Conservation (phyloP, 495 filamentous ascomycete species). For the Penicillium pulvis region DNA sequence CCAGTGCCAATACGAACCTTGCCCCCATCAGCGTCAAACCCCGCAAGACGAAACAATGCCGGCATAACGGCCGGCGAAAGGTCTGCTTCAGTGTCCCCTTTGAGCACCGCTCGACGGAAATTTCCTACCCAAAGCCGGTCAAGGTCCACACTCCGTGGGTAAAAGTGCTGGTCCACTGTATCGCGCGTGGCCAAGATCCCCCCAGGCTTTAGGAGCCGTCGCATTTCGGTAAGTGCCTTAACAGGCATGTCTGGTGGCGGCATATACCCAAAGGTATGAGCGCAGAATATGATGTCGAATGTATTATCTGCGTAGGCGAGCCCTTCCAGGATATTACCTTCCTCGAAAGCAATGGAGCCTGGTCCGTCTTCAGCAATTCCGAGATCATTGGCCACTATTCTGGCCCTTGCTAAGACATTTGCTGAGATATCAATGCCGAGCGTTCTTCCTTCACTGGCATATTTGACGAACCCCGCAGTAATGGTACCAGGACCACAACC, state of each 20-base stretch:
- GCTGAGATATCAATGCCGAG: background rate
- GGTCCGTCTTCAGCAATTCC: too few species aligned
- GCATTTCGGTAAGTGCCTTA: background rate
- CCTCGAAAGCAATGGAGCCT: background rate
- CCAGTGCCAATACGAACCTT: background rate
- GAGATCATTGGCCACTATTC: too few species aligned
- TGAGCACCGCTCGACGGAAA: background rate
- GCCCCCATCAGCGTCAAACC: background rate
- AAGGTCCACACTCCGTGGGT: background rate
- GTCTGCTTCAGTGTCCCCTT: background rate
- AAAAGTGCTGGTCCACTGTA: slow-evolving; percentile 1
- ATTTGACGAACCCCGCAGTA: background rate
- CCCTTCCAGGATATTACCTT: background rate
- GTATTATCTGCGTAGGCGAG: background rate
- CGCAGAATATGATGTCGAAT: background rate
- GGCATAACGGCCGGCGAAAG: background rate
- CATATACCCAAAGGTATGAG: background rate
- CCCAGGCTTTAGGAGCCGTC: background rate
- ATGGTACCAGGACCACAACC: background rate
- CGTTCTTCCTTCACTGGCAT: background rate
- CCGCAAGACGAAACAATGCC: background rate
- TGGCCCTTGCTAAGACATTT: too few species aligned
- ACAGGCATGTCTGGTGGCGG: background rate
- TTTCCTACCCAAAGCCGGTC: background rate
- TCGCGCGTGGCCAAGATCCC: background rate